Percentiles rank a stretch among this genome's conserved stretches.
Conservation (phyloP, 164 flowering plant species). For the Vitis riparia region DNA sequence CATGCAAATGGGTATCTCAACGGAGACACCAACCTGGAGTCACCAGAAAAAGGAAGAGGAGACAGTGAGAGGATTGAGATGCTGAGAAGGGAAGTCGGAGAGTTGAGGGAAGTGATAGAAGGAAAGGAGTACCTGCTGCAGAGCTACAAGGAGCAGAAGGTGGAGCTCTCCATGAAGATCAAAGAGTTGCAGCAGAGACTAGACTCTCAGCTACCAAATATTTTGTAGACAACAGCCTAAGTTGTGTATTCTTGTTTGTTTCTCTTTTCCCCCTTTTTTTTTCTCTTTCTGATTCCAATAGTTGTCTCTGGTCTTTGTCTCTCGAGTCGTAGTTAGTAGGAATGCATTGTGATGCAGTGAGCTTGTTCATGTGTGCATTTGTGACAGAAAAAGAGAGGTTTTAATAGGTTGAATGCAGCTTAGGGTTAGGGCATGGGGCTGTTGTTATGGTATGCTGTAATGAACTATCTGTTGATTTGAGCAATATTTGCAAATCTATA, state of each 20-base stretch:
- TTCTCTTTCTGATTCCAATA: no score
- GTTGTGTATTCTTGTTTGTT: slow-evolving; percentile 37
- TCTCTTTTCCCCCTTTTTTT: not conserved
- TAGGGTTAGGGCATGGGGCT: no score
- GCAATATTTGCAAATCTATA: no score
- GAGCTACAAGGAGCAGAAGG: slow-evolving; percentile 84
- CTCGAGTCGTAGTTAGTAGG: no score
- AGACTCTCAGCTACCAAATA: slow-evolving; percentile 79
- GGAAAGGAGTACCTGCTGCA: slow-evolving; percentile 84
- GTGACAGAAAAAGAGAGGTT: no score
- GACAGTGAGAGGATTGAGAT: slow-evolving; percentile 61
- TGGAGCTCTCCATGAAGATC: slow-evolving; percentile 69
- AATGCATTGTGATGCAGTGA: no score
- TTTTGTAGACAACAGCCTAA: slow-evolving; percentile 51
- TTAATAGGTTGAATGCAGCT: no score
- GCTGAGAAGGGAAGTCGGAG: slow-evolving; percentile 76
- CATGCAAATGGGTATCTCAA: slow-evolving; percentile 57
- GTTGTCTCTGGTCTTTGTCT: no score
- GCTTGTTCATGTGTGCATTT: no score
- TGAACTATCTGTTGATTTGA: no score
- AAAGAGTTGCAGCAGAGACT: slow-evolving; percentile 82
- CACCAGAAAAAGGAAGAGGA: slow-evolving; percentile 43
- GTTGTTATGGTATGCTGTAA: no score
- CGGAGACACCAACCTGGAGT: slow-evolving; percentile 35
- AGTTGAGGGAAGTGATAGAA: slow-evolving; percentile 79